Conservation (phyloP, 306 rosid genomes). For the Castanea crenata region DNA sequence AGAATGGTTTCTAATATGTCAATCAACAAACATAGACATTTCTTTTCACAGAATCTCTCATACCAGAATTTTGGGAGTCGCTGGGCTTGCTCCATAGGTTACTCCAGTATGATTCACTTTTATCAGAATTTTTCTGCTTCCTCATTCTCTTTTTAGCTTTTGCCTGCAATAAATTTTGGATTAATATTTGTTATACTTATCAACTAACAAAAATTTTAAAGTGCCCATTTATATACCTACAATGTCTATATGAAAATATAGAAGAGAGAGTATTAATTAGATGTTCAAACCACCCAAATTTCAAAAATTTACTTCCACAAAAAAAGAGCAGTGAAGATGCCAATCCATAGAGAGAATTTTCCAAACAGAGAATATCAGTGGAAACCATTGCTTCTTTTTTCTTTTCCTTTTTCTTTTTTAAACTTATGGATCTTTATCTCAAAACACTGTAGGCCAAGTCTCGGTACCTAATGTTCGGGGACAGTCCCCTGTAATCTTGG, state of each 20-base stretch:
- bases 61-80: slow-evolving; percentile 68
- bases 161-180: slow-evolving; percentile 41
- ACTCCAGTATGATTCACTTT: slow-evolving; percentile 64
- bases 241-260: background rate
- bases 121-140: slow-evolving; percentile 58
- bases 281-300: background rate
- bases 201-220: background rate
- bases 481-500: background rate
- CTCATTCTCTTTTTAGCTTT: slow-evolving; percentile 76
- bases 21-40: background rate
- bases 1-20: background rate
- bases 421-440: background rate
- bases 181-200: slow-evolving; percentile 5
- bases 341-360: background rate
- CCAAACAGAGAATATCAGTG: background rate
- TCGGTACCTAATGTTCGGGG: background rate
- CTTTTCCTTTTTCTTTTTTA: too few relatives aligned
- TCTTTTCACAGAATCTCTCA: background rate
- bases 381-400: background rate
- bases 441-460: background rate
- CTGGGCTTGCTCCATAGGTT: slow-evolving; percentile 66
- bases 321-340: background rate
- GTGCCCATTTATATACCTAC: background rate
- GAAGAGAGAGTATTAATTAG: background rate
- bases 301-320: background rate